A percentile compares a stretch with the other conserved stretches of the same genome.
Conservation (phyloP, 371 early-diverging fungal genomes). For the Ordospora colligata region DNA sequence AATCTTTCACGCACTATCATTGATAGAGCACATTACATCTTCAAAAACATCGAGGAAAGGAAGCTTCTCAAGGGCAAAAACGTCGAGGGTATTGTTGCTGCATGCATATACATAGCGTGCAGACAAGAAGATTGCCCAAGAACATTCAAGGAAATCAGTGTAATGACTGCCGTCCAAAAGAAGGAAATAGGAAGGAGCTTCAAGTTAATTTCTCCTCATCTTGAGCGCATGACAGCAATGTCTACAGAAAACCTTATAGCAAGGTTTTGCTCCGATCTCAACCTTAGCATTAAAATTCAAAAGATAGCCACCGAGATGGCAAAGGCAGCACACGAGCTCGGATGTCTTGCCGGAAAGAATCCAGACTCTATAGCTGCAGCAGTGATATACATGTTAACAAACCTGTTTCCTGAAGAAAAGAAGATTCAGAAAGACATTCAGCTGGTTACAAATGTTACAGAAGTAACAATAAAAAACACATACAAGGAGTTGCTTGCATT, state of each 20-base stretch:
- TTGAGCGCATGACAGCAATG: slow-evolving; percentile 56
- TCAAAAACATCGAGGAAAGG: slow-evolving; percentile 71
- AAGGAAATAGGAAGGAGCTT: slow-evolving; percentile 61
- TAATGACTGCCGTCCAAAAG: slow-evolving; percentile 72
- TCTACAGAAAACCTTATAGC: slow-evolving; percentile 64
- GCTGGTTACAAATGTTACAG: slow-evolving; percentile 60
- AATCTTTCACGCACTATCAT: slow-evolving; percentile 72
- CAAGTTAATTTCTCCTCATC: slow-evolving; percentile 60
- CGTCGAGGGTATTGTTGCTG: slow-evolving; percentile 79
- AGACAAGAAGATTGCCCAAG: slow-evolving; percentile 77
- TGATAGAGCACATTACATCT: slow-evolving; percentile 85
- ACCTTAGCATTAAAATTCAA: slow-evolving; percentile 57
- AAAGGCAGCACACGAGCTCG: slow-evolving; percentile 45
- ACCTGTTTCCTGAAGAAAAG: slow-evolving; percentile 56
- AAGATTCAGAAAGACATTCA: slow-evolving; percentile 59
- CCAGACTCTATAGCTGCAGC: slow-evolving; percentile 63
- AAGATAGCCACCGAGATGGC: slow-evolving; percentile 56
- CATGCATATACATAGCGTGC: slow-evolving; percentile 91
- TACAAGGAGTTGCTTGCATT: slow-evolving; percentile 61
- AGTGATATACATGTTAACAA: slow-evolving; percentile 60
- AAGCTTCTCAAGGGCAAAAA: slow-evolving; percentile 77
- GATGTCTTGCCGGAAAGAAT: slow-evolving; percentile 60
- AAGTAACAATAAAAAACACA: slow-evolving; percentile 62
- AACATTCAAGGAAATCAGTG: slow-evolving; percentile 90
- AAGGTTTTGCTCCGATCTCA: slow-evolving; percentile 62